Conservation (phyloP, 495 filamentous ascomycete species). For the Aspergillus olivimuriae region DNA sequence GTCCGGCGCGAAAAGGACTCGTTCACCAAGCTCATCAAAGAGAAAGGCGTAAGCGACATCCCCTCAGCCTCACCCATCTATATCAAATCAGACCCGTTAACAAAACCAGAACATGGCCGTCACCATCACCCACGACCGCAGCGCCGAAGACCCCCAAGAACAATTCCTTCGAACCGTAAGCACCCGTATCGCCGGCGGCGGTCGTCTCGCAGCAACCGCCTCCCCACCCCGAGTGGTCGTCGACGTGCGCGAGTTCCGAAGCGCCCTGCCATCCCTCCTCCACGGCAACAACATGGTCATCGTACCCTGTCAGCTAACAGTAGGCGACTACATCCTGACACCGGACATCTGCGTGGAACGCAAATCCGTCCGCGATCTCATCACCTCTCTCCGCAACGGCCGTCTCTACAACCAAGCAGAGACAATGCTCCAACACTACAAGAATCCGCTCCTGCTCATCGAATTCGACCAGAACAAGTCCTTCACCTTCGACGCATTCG, state of each 20-base stretch:
- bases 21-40: slow-evolving; percentile 87
- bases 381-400: slow-evolving; percentile 84
- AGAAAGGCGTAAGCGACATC: slow-evolving; percentile 57
- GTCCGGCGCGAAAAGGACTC: slow-evolving; percentile 91
- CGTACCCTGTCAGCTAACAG: slow-evolving; percentile 90
- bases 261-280: slow-evolving; percentile 81
- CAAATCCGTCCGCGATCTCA: slow-evolving; percentile 86
- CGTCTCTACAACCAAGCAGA: slow-evolving; percentile 89
- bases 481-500: slow-evolving; percentile 92
- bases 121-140: slow-evolving; percentile 68
- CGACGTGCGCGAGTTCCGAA: slow-evolving; percentile 93
- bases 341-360: slow-evolving; percentile 90
- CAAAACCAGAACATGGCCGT: slow-evolving; percentile 68
- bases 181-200: slow-evolving; percentile 92
- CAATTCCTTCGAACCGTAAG: slow-evolving; percentile 92
- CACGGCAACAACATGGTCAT: slow-evolving; percentile 81
- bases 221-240: slow-evolving; percentile 90
- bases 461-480: slow-evolving; percentile 97
- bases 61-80: neutral
- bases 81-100: slow-evolving; percentile 11
- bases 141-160: slow-evolving; percentile 80
- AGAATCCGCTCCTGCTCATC: slow-evolving; percentile 83
- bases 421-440: slow-evolving; percentile 90
- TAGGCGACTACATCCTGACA: slow-evolving; percentile 91
- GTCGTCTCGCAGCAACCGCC: slow-evolving; percentile 78